Conservation (phyloP, 345 rosid species). For the Syzygium aromaticum region DNA sequence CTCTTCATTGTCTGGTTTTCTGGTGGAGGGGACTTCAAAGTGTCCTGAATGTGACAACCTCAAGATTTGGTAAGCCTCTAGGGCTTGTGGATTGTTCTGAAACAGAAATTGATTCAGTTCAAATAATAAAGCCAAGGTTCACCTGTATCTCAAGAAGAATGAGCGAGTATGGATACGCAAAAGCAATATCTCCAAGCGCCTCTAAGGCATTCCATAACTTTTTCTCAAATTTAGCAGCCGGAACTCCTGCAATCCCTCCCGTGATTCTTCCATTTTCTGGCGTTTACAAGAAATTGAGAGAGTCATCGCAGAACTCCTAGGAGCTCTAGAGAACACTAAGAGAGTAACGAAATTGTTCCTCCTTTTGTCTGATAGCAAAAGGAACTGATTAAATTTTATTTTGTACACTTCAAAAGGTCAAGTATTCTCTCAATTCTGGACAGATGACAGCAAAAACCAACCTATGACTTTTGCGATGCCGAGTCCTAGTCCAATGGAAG, state of each 20-base stretch:
- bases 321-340: slow-evolving; percentile 28
- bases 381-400: background rate
- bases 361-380: background rate
- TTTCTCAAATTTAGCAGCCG: slow-evolving; percentile 6
- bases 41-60: slow-evolving; percentile 20
- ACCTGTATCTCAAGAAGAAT: slow-evolving; percentile 40
- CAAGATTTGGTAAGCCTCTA: background rate
- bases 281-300: slow-evolving; percentile 11
- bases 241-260: slow-evolving; percentile 28
- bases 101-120: background rate
- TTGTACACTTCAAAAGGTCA: background rate
- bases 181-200: slow-evolving; percentile 43
- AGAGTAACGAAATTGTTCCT: slow-evolving; percentile 10
- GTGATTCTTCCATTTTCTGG: slow-evolving; percentile 29
- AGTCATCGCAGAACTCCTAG: slow-evolving; percentile 25
- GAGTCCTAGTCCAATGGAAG: slow-evolving; percentile 37
- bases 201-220: slow-evolving; percentile 27
- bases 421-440: background rate
- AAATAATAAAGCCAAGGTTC: background rate
- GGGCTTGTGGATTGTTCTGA: background rate
- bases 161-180: slow-evolving; percentile 28
- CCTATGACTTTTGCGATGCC: slow-evolving; percentile 34
- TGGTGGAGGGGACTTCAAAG: slow-evolving; percentile 33
- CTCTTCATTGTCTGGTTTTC: slow-evolving; percentile 38
- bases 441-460: background rate